These are phyloP conservation scores for Abrus pulchellus DNA, from an alignment of 306 rosid genomes.

Conservation along the genomic window DNA sequence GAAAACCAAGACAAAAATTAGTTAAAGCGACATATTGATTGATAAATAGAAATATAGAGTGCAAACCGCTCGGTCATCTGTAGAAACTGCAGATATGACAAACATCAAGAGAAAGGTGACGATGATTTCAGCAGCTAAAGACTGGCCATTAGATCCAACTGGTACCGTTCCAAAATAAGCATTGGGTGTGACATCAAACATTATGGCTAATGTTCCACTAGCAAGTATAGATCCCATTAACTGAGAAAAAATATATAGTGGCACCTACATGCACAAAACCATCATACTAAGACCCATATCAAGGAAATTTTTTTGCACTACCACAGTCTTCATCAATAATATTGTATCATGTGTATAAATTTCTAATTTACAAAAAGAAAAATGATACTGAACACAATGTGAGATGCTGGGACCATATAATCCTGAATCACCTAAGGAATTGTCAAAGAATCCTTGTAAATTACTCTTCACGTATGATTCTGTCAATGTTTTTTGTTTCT, in stretches of 20 bases:
- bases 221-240: conserved; percentile 46
- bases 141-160: conserved; percentile 49
- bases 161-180: conserved; percentile 63
- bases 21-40: not conserved
- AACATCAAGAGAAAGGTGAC: conserved; percentile 66
- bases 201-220: conserved; percentile 44
- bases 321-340: too few relatives aligned
- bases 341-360: too few relatives aligned
- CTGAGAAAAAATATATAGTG: conserved; percentile 59
- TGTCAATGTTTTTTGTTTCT: not conserved
- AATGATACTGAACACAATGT: too few relatives aligned
- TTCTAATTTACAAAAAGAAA: too few relatives aligned
- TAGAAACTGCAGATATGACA: conserved; percentile 54
- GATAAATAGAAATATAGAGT: not conserved
- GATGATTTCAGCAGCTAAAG: conserved; percentile 65
- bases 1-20: not conserved
- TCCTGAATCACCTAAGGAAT: too few relatives aligned
- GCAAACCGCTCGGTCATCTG: conserved; percentile 66
- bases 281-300: not conserved
- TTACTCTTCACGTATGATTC: not conserved
- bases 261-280: conserved; percentile 47
- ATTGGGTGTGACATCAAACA: conserved; percentile 39
- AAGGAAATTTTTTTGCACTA: not conserved
- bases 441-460: too few relatives aligned
- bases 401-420: too few relatives aligned